Conservation (phyloP, 2,329 filamentous ascomycete species). For the Leptographium lundbergii region DNA sequence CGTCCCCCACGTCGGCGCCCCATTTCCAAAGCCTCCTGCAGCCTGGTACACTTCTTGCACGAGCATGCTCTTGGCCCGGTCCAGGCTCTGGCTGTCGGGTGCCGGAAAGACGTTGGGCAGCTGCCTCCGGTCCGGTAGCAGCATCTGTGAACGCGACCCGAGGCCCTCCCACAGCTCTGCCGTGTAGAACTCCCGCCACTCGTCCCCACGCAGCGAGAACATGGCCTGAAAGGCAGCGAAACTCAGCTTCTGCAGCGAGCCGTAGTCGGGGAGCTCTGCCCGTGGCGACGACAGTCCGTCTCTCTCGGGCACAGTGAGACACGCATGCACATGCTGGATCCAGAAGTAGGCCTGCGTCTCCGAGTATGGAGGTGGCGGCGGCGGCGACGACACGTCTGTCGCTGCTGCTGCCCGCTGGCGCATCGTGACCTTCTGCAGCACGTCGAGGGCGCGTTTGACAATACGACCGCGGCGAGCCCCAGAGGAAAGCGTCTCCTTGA, state of each 20-base stretch:
- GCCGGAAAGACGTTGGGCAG: not conserved
- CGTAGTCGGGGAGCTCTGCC: not conserved
- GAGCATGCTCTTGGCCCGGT: not conserved
- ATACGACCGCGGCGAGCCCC: not conserved
- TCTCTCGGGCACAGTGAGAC: not conserved
- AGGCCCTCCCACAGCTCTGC: not conserved
- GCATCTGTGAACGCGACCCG: not conserved
- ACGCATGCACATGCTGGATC: not conserved
- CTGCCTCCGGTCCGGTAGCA: not conserved
- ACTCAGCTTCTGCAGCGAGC: not conserved
- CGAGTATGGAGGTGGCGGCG: not conserved
- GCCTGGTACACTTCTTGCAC: not conserved
- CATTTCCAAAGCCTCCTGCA: not conserved
- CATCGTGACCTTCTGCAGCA: not conserved
- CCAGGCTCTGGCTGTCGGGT: not conserved
- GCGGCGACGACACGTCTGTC: not conserved
- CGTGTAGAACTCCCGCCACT: not conserved
- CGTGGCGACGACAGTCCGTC: not conserved
- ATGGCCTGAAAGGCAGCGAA: not conserved
- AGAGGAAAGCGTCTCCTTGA: not conserved
- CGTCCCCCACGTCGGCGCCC: not conserved
- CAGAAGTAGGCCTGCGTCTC: conserved; percentile 1
- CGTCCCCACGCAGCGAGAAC: not conserved
- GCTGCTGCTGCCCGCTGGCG: not conserved
- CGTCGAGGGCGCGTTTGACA: not conserved